Evolutionary conservation across 1,284 basidiomycete species (phyloP).

Genomic region (Trametes pubescens): DNA sequence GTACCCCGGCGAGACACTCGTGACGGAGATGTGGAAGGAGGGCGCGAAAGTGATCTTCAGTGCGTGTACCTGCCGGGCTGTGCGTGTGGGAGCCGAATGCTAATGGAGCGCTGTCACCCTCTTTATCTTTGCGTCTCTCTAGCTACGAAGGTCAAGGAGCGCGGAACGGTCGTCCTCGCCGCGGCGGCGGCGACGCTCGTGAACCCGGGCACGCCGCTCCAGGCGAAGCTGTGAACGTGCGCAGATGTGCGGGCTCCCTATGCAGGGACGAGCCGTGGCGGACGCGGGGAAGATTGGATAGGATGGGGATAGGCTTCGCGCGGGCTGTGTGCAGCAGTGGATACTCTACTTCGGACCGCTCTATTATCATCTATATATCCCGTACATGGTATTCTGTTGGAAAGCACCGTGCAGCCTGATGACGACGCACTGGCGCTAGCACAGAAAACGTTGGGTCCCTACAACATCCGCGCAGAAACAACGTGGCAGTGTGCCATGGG

Average conservation of each 20-base stretch:
- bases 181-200: constrained; percentile 80
- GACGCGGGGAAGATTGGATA: not conserved
- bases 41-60: constrained; percentile 92
- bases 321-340: not conserved
- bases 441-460: not conserved
- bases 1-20: constrained; percentile 93
- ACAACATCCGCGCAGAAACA: not conserved
- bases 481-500: not conserved
- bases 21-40: constrained; percentile 99
- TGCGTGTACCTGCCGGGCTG: constrained; percentile 50
- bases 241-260: not conserved
- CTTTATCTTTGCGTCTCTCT: constrained; percentile 11
- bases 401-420: not conserved
- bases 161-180: constrained; percentile 70
- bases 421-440: too few relatives aligned
- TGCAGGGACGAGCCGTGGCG: not conserved
- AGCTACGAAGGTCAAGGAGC: constrained; percentile 86
- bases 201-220: constrained; percentile 45
- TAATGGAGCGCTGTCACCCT: constrained; percentile 15
- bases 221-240: constrained; percentile 67
- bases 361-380: constrained; percentile 1
- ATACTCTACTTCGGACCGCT: not conserved
- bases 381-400: not conserved
- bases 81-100: constrained; percentile 16
- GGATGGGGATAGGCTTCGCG: not conserved